These are phyloP conservation scores for Anethum foeniculum DNA, from an alignment of 140 eudicot genomes.

Conservation along the genomic window DNA sequence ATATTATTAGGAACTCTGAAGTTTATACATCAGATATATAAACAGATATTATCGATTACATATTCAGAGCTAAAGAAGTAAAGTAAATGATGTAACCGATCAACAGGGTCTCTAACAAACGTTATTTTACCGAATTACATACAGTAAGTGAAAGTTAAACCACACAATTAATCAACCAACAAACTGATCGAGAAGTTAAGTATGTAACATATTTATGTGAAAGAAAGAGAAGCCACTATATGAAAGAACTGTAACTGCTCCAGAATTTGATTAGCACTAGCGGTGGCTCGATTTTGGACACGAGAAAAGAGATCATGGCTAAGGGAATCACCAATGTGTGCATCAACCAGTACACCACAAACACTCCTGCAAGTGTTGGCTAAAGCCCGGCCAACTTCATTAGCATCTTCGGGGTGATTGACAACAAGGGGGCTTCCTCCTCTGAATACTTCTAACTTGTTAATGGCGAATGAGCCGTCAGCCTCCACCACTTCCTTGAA, in stretches of 20 bases:
- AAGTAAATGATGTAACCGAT: neutral
- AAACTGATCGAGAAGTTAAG: neutral
- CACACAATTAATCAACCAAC: neutral
- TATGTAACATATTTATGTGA: constrained; percentile 8
- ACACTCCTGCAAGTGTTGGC: constrained; percentile 84
- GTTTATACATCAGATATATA: neutral
- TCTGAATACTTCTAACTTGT: constrained; percentile 65
- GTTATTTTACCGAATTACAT: neutral
- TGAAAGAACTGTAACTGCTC: constrained; percentile 85
- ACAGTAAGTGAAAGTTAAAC: neutral
- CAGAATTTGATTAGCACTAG: constrained; percentile 70
- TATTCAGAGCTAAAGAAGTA: neutral
- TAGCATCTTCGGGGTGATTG: constrained; percentile 60
- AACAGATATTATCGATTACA: neutral
- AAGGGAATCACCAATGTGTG: constrained; percentile 83
- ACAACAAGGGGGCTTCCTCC: constrained; percentile 97
- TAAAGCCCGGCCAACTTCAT: constrained; percentile 70
- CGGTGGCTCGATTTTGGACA: constrained; percentile 56
- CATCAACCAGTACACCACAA: constrained; percentile 89
- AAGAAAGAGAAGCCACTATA: constrained; percentile 88
- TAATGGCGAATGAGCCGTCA: constrained; percentile 57
- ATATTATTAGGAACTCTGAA: neutral
- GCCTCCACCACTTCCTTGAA: constrained; percentile 86
- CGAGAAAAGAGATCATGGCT: constrained; percentile 58
- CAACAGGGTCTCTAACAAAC: neutral